Conservation (phyloP, 108 stramenopile species). For the Parmales sp. region DNA sequence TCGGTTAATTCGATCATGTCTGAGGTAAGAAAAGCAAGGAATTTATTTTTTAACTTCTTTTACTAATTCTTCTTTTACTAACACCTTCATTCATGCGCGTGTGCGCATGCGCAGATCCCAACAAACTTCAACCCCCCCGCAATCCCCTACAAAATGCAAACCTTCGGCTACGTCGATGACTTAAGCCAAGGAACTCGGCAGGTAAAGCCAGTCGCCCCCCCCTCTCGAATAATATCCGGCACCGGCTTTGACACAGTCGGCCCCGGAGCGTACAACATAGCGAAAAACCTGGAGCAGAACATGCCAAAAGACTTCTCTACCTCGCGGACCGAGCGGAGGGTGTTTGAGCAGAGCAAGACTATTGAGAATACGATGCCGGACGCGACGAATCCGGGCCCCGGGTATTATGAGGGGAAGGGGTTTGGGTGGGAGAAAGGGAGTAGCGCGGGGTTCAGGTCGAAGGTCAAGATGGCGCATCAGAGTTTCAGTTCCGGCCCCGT, state of each 20-base stretch:
- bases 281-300: not conserved
- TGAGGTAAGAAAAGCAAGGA: too few relatives aligned
- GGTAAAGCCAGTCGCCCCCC: not conserved
- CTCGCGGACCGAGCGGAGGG: not conserved
- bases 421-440: not conserved
- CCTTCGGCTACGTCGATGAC: not conserved
- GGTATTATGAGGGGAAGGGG: not conserved
- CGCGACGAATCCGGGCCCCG: not conserved
- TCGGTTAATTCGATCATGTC: not conserved
- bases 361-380: not conserved
- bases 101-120: not conserved
- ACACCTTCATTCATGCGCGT: too few relatives aligned
- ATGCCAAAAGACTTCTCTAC: not conserved
- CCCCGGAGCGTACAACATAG: constrained; percentile 1
- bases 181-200: not conserved
- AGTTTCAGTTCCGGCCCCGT: not conserved
- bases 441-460: not conserved
- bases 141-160: constrained; percentile 8
- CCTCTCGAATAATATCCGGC: not conserved
- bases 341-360: not conserved
- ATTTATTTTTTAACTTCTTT: too few relatives aligned
- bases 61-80: too few relatives aligned
- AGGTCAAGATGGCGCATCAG: not conserved
- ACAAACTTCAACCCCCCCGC: constrained; percentile 6
- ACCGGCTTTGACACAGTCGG: not conserved